Percentiles rank a stretch among this genome's conserved stretches.
phyloP scores from a whole-genome alignment of 139 green algal genomes.

The Yamagishiella unicocca region DNA sequence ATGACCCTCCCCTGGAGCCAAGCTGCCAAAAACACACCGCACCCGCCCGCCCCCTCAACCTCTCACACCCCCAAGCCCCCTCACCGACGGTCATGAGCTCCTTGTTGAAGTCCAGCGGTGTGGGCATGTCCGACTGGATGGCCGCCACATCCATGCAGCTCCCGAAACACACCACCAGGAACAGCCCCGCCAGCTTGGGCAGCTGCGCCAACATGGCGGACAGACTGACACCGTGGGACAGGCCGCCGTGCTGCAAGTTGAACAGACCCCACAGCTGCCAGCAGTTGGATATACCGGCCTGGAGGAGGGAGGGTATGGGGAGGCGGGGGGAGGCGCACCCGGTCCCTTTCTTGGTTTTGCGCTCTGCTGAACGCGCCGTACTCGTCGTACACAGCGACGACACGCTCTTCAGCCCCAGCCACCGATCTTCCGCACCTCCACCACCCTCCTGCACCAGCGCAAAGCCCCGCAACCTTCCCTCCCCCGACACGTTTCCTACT shows the following conservation, averaged over 20 bases:
- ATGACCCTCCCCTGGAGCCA: too few species aligned
- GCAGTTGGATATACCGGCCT: slow-evolving; percentile 66
- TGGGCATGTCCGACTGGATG: slow-evolving; percentile 66
- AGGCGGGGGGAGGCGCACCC: not conserved
- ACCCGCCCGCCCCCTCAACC: not conserved
- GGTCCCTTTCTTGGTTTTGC: not conserved
- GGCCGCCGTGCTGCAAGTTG: slow-evolving; percentile 60
- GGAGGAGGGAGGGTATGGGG: not conserved
- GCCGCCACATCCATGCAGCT: slow-evolving; percentile 70
- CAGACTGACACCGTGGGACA: slow-evolving; percentile 67
- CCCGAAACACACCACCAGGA: slow-evolving; percentile 87
- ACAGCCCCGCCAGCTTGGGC: slow-evolving; percentile 79
- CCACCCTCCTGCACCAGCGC: too few species aligned
- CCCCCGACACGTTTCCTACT: too few species aligned
- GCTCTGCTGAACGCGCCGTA: too few species aligned
- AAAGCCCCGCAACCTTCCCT: too few species aligned
- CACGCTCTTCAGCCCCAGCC: too few species aligned
- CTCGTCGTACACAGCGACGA: too few species aligned
- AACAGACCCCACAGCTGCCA: slow-evolving; percentile 83
- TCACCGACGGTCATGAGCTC: slow-evolving; percentile 79
- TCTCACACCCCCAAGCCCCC: not conserved
- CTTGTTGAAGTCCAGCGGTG: slow-evolving; percentile 82
- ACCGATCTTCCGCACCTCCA: too few species aligned
- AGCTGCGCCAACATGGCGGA: slow-evolving; percentile 57
- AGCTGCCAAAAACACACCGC: not conserved